Evolutionary conservation across 2,329 filamentous ascomycete genomes (phyloP), one percentile per base, ranked within the genome.

Genomic region (Kalmusia sp.): DNA sequence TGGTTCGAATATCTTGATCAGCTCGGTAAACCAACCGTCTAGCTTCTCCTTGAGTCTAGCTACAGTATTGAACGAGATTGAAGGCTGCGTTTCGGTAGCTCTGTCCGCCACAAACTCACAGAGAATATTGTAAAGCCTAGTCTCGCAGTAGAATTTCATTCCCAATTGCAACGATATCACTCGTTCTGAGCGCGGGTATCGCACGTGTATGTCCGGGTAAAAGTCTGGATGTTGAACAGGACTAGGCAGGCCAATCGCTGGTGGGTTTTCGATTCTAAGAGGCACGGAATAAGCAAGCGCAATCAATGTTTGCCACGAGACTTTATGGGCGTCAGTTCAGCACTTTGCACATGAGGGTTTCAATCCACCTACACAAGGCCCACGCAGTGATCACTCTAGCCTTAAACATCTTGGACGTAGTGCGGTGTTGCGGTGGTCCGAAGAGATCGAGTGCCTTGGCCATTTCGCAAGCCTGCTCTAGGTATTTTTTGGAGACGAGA

Each of bases 381-480:
- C 46, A 48, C 9, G 44, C 44, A 6, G 34, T 40, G 35, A 49
- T 17, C 9, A n/a, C n/a, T 19, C 44, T 30, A 27, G 44, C 44
- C n/a, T 35, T 21, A 9, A 12, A 12, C 12, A 17, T 19, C n/a
- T 28, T 38, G 11, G 19, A 8, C 6, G 11, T 17, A 14, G 7
- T 33, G 5, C 17, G 35, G 9, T 21, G 8, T 4, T 17, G 9
- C 6, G 3, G 15, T 12, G 33, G 24, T 15, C 24, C 44, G 28
- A 48, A 48, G 2, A 48, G 24, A 9, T 40, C 27, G 17, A 49
- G 46, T 3, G 24, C 37, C 21, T 24, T 31, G n/a, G 17, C 19
- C 46, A 49, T 49, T 2, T 14, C 15, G 14, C n/a, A 9, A 8
- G 46, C 46, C 31, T 49, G 46, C 4, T 22, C 19, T n/a, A 30